Evolutionary conservation across 495 filamentous ascomycete genomes (phyloP), one percentile per base, ranked within the genome.

Genomic region (Elasticomyces elasticus): DNA sequence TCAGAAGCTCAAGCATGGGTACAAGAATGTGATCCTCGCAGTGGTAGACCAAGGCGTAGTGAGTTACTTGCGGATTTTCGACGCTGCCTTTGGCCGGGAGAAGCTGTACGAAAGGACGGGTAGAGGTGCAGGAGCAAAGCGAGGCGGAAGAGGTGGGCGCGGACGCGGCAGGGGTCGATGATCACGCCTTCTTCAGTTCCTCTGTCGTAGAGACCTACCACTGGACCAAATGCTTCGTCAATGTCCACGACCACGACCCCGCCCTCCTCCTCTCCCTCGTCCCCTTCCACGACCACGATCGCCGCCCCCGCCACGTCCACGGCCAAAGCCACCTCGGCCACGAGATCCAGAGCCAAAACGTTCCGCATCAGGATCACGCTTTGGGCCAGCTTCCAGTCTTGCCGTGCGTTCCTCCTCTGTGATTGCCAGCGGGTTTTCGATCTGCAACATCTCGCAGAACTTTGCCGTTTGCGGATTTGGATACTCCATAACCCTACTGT

Each of bases 21-120:
- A 86, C 64, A 76, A 89, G 54, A 89, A 86, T 66, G 87, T 89
- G 6, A 71, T 95, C 45, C 61, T 98, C 17, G 92, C 90, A 0
- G 79, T 97, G 5, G 87, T 95, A 9, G 92, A 97, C 63, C 76
- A 87, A 52, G 92, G 92, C 0, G 75, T 98, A 26, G 84, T 89
- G 27, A 96, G 89, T 64, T 98, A 87, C 65, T 68, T 95, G 45
- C 76, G 85, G 31, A 70, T 95, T 49, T 81, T 74, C 7, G 89
- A 96, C 70, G 82, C 81, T 11, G 84, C 78, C 12, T 95, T 96
- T 69, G 83, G 76, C 23, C 60, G 65, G 42, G 89, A 94, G 68
- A 78, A 69, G 68, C 48, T 94, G 17, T 90, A 78, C 61, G 75
- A 80, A 56, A 49, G 74, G 67, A 77, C 61, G 48, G 51, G 55